A percentile compares a stretch with the other conserved stretches of the same genome.
Evolutionary conservation across 495 filamentous ascomycete genomes (phyloP).

Genomic region (Endocarpon pusillum): DNA sequence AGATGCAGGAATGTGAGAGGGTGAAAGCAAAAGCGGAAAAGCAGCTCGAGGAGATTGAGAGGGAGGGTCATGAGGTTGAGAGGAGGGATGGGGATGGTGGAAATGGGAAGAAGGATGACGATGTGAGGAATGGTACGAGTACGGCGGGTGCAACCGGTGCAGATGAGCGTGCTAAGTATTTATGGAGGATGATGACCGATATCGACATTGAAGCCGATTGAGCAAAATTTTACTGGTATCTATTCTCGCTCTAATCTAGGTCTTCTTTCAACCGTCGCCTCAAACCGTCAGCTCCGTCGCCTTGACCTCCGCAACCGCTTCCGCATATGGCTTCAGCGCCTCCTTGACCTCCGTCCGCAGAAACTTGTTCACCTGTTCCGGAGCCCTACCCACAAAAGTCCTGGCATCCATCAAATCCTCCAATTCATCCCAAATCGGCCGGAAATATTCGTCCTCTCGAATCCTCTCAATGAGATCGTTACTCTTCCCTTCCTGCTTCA

Average conservation of each 20-base stretch:
- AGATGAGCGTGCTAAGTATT: neutral
- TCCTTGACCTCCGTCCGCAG: constrained; percentile 34
- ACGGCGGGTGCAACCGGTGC: neutral
- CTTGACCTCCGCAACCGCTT: constrained; percentile 23
- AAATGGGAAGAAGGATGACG: neutral
- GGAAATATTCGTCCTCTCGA: constrained; percentile 58
- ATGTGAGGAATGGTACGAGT: neutral
- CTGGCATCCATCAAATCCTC: constrained; percentile 49
- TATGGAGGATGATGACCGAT: neutral
- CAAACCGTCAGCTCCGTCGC: constrained; percentile 37
- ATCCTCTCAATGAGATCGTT: constrained; percentile 82
- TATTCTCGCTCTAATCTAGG: neutral
- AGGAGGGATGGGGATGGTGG: neutral
- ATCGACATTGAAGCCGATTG: neutral
- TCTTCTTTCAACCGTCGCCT: constrained; percentile 2
- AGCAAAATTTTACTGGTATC: neutral
- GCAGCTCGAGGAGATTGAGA: constrained; percentile 46
- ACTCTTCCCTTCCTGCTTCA: constrained; percentile 61
- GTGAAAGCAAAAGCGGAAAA: constrained; percentile 54
- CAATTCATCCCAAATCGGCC: constrained; percentile 59
- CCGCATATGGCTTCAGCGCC: constrained; percentile 33
- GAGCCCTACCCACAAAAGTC: constrained; percentile 49
- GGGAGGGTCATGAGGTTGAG: constrained; percentile 17
- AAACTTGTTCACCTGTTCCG: constrained; percentile 41
- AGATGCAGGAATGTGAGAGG: constrained; percentile 58